phyloP scores from a whole-genome alignment of 2,329 filamentous ascomycete genomes.

The Fusarium zealandicum region DNA sequence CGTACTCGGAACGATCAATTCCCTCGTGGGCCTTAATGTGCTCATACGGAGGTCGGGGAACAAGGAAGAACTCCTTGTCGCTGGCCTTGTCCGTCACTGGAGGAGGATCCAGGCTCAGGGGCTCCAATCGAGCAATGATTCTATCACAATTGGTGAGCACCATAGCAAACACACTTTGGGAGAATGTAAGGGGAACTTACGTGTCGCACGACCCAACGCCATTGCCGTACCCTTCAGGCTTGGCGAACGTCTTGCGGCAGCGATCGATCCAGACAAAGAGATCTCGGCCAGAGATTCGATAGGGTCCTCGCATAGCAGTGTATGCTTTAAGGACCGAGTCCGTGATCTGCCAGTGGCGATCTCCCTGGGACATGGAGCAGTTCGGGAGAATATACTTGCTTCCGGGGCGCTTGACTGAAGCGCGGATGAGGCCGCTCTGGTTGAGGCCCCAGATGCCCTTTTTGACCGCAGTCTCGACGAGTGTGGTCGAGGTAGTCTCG shows the following conservation, averaged over 20 bases:
- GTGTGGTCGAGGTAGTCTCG: background rate
- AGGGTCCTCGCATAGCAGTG: constrained; percentile 44
- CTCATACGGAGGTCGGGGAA: constrained; percentile 19
- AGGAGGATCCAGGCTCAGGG: constrained; percentile 16
- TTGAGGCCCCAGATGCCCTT: constrained; percentile 1
- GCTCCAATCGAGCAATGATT: constrained; percentile 3
- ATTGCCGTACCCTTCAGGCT: background rate
- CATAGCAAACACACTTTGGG: background rate
- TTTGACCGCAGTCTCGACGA: background rate
- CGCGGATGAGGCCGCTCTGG: constrained; percentile 1
- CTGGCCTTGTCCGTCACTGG: background rate
- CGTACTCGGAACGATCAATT: background rate
- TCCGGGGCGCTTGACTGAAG: background rate
- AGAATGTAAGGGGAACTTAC: constrained; percentile 10
- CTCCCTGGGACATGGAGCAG: background rate
- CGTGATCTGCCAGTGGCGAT: constrained; percentile 21
- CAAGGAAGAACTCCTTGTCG: constrained; percentile 3
- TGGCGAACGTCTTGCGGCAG: constrained; percentile 2
- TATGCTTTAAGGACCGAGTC: constrained; percentile 45
- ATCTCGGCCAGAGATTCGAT: constrained; percentile 34
- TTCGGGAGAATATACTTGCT: background rate
- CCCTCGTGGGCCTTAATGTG: background rate
- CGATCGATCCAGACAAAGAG: constrained; percentile 40
- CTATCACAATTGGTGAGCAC: constrained; percentile 6
- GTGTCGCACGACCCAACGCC: constrained; percentile 2